Conservation (phyloP, 805 yeast species). For the Wickerhamomyces pijperi region DNA sequence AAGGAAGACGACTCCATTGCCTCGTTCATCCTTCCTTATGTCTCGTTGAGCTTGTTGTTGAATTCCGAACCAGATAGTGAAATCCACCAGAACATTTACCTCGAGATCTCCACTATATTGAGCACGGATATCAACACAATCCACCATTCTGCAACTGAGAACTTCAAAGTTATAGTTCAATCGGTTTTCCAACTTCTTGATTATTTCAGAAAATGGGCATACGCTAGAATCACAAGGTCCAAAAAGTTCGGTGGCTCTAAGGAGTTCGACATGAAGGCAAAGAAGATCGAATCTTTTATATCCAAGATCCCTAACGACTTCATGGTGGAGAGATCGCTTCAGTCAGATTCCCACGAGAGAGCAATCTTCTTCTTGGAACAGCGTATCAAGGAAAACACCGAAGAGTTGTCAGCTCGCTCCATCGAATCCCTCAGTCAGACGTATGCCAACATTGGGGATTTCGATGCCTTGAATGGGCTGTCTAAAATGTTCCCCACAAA, state of each 20-base stretch:
- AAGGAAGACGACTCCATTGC: conserved; percentile 61
- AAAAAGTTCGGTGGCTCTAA: conserved; percentile 13
- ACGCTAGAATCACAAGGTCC: conserved; percentile 13
- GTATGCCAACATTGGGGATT: conserved; percentile 80
- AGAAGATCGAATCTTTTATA: conserved; percentile 36
- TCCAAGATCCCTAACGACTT: conserved; percentile 50
- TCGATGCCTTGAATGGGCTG: conserved; percentile 83
- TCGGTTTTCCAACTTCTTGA: conserved; percentile 72
- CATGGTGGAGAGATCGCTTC: conserved; percentile 69
- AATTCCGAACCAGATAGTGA: conserved; percentile 28
- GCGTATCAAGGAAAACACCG: conserved; percentile 32
- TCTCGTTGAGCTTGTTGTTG: conserved; percentile 52
- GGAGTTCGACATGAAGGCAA: conserved; percentile 19
- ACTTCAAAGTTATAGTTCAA: conserved; percentile 54
- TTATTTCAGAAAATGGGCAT: conserved; percentile 68
- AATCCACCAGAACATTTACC: conserved; percentile 30
- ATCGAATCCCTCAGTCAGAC: conserved; percentile 55
- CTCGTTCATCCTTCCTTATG: conserved; percentile 67
- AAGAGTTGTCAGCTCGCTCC: conserved; percentile 22
- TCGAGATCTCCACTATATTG: conserved; percentile 54
- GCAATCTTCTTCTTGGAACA: conserved; percentile 81
- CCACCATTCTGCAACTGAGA: conserved; percentile 47
- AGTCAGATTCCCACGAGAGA: conserved; percentile 78
- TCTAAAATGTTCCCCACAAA: conserved; percentile 61
- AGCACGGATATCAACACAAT: conserved; percentile 30